Evolutionary conservation across 2,329 filamentous ascomycete genomes (phyloP).

Genomic region (Blastomyces emzantsi): DNA sequence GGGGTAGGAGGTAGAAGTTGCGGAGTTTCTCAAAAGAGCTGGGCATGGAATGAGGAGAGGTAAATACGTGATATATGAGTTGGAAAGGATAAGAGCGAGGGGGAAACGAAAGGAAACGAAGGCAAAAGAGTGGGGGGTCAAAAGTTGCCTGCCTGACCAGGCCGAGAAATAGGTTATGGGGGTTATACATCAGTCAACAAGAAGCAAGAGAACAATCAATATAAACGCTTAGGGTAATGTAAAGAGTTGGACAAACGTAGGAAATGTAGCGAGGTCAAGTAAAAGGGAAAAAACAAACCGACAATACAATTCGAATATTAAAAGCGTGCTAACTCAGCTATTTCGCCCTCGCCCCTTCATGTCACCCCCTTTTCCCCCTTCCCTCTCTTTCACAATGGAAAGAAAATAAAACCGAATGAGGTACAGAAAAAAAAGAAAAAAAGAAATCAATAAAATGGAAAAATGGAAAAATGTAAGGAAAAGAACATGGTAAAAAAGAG

Average conservation of each 20-base stretch:
- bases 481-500: background rate
- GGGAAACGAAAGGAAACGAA: background rate
- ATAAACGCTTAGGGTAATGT: background rate
- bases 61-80: background rate
- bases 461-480: background rate
- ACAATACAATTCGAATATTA: conserved; percentile 9
- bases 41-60: background rate
- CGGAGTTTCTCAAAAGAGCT: background rate
- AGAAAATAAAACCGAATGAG: background rate
- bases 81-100: background rate
- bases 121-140: background rate
- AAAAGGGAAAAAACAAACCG: background rate
- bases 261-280: background rate
- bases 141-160: background rate
- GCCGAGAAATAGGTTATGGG: background rate
- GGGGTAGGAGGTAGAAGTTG: background rate
- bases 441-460: background rate
- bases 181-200: background rate
- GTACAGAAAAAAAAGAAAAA: background rate
- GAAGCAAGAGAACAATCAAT: background rate
- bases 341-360: background rate
- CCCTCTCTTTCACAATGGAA: background rate
- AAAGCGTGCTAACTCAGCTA: conserved; percentile 8
- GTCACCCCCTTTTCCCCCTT: background rate
- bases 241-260: background rate